Base-by-base conservation (phyloP, 768 basidiomycete species). In the Trametes cingulata region DNA sequence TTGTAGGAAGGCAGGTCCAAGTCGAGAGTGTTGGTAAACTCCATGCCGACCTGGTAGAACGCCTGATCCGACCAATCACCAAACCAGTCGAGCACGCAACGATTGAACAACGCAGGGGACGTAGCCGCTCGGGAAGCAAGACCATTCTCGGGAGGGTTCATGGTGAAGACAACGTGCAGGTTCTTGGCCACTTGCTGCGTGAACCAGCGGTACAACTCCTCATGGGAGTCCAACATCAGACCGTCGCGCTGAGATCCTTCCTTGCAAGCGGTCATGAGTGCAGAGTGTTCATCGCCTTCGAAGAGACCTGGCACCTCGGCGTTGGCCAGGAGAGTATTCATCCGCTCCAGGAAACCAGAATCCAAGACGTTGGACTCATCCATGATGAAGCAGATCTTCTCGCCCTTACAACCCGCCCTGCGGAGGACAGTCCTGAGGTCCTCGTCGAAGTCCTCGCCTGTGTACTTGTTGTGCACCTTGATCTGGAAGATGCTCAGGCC, bases 251-350 rank as follows among this genome's bases (percentile, higher is more conserved):
- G 95, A n/a, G 97, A 97, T 6, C 97, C 97, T 75, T 98, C 97
- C 72, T 97, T 98, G 78, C 97, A 98, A 1, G 97, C 95, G 5
- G 97, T 98, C 95, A 98, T 98, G 58, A 99, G 79, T 51, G 95
- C 93, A 19, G 96, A 88, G 72, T 98, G 90, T 71, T 99, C 97
- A 68, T 99, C 97, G n/a, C 97, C 97, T 75, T 99, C 97, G 72
- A 99, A 99, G n/a, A 99, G 82, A 74, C 97, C 97, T 0, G 97
- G 97, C n/a, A 99, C 95, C 73, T 99, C 97, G n/a, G 97, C 97
- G 68, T 99, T 99, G 40, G 97, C 97, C 15, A 99, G 83, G 14
- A 99, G 84, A 0, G 97, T 99, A 73, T 99, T 99, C 96, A 99
- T 98, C n/a, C 97, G 87, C 72, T 99, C 97, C 64, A 99, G 77